Evolutionary conservation across 306 rosid genomes (phyloP), one percentile per base, ranked within the genome.

Genomic region (Potentilla sterilis): DNA sequence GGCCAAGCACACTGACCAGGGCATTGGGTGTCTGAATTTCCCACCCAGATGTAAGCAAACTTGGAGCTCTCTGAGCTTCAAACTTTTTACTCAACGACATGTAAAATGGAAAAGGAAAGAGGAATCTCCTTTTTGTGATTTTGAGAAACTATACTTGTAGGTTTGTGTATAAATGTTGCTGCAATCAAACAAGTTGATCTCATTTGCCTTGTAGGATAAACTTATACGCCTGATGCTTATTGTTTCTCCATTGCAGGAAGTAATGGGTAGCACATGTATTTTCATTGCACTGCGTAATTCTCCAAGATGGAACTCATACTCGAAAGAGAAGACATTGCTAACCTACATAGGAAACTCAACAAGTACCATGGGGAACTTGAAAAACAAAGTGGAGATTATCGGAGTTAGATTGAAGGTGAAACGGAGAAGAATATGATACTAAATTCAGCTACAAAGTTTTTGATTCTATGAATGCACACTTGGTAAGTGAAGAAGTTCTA

Each of bases 221-320:
- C 57, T 3, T 70, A 43, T 32, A 59, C 34, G 63, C 5, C 40
- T 54, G 19, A 51, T 61, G 64, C 62, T 35, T 21, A 70, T 67
- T 82, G 47, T 44, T 69, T 76, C 65, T 75, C 65, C 67, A 75
- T 68, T 81, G 83, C 89, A 94, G 98, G 96, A 87, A 74, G 76
- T 87, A 79, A 84, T 82, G 80, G 92, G 93, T 57, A 86, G 98
- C 86, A 87, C 81, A 70, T 75, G 88, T 77, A 70, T 87, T 78
- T 92, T 92, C 75, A 79, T 94, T 84, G 96, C 97, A 42, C 87
- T 94, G 69, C 98, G 92, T 70, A 81, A 86, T 69, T 90, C 97
- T n/a, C n/a, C n/a, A n/a, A 28, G 28, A 28, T 28, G 28, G 28
- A 28, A 28, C 28, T 28, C 28, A 28, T 28, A 28, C 28, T 28